phyloP scores from a whole-genome alignment of 257 asterid genomes.

The Nicotiana undulata region DNA sequence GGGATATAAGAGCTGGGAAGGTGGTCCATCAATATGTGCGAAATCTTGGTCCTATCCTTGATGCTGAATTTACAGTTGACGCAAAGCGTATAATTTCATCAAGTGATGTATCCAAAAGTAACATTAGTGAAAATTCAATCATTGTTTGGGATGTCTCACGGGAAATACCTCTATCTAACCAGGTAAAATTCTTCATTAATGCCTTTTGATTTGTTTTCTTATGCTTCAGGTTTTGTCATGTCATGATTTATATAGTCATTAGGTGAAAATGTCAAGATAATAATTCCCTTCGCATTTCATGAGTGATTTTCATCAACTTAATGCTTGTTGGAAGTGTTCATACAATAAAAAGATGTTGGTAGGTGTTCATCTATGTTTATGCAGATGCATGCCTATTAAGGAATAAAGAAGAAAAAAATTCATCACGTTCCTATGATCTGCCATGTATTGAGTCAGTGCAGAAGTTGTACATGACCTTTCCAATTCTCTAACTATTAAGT shows the following conservation, averaged over 20 bases:
- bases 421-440: not conserved
- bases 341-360: not conserved
- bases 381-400: not conserved
- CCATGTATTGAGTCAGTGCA: not conserved
- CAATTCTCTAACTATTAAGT: not conserved
- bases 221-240: not conserved
- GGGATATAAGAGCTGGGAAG: constrained; percentile 75
- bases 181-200: constrained; percentile 33
- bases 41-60: constrained; percentile 80
- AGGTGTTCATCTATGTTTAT: not conserved
- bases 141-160: constrained; percentile 87
- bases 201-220: not conserved
- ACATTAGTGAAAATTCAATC: constrained; percentile 78
- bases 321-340: not conserved
- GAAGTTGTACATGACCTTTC: not conserved
- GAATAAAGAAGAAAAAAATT: no score
- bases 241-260: not conserved
- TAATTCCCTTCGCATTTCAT: not conserved
- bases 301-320: not conserved
- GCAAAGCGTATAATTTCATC: constrained; percentile 69
- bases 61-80: constrained; percentile 68
- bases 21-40: constrained; percentile 64
- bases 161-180: constrained; percentile 80
- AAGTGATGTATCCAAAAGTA: constrained; percentile 72
- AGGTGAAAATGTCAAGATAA: not conserved